phyloP scores from a whole-genome alignment of 306 rosid genomes.

The Cercis canadensis region DNA sequence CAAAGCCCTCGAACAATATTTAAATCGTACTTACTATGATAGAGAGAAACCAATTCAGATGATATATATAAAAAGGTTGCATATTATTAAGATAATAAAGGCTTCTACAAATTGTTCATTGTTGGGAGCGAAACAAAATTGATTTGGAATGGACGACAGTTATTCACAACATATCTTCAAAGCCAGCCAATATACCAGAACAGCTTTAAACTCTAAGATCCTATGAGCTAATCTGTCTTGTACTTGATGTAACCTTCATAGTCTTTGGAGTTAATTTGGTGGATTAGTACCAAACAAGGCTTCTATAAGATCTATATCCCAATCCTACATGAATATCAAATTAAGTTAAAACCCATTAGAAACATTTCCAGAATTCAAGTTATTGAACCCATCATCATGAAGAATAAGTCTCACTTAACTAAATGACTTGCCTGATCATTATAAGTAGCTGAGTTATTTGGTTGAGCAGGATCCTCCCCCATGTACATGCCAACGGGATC shows the following conservation, averaged over 20 bases:
- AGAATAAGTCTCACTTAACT: neutral
- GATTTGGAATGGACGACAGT: too few relatives aligned
- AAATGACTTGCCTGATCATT: slow-evolving; percentile 19
- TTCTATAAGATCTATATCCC: slow-evolving; percentile 32
- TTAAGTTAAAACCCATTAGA: neutral
- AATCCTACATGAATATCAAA: slow-evolving; percentile 38
- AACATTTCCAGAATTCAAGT: slow-evolving; percentile 11
- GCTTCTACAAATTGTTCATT: too few relatives aligned
- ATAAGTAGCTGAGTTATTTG: neutral
- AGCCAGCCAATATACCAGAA: too few relatives aligned
- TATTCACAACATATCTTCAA: too few relatives aligned
- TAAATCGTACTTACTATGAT: too few relatives aligned
- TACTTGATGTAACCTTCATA: neutral
- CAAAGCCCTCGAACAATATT: too few relatives aligned
- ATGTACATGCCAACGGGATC: neutral
- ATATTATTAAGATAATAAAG: too few relatives aligned
- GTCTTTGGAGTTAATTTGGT: neutral
- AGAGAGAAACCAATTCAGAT: too few relatives aligned
- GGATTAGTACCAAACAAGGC: neutral
- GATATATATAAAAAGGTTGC: too few relatives aligned
- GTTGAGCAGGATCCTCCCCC: neutral
- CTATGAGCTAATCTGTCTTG: neutral
- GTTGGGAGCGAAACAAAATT: too few relatives aligned
- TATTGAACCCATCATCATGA: neutral
- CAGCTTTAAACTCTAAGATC: neutral